phyloP scores from a whole-genome alignment of 805 yeast genomes.

The Debaryomyces castellii region DNA sequence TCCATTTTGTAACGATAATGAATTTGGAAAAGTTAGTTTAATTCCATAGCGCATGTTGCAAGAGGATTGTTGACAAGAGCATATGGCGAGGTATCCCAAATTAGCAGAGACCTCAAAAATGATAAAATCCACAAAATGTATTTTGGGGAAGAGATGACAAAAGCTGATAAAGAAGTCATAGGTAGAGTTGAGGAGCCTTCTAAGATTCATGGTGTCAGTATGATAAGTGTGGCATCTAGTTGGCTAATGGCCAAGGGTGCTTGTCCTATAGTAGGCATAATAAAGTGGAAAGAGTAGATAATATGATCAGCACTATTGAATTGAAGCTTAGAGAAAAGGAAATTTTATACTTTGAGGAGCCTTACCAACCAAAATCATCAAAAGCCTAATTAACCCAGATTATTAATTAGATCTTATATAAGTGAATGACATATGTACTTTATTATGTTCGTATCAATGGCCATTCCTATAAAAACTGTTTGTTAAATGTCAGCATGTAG shows the following conservation, averaged over 20 bases:
- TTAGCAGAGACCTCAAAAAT: too few species aligned
- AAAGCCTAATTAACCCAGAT: too few species aligned
- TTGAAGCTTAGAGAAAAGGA: constrained; percentile 30
- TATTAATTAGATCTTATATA: too few species aligned
- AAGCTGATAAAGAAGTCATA: constrained; percentile 13
- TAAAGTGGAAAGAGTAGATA: constrained; percentile 17
- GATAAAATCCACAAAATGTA: constrained; percentile 9
- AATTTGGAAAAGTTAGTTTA: constrained; percentile 49
- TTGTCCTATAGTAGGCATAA: constrained; percentile 17
- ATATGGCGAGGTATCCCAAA: neutral
- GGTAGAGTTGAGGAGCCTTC: constrained; percentile 57
- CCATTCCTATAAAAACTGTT: too few species aligned
- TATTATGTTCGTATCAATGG: too few species aligned
- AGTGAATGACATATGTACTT: too few species aligned
- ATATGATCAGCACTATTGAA: constrained; percentile 3
- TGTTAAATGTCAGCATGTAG: too few species aligned
- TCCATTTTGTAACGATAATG: constrained; percentile 45
- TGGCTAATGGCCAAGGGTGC: constrained; percentile 20
- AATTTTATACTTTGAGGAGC: constrained; percentile 35
- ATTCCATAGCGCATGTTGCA: constrained; percentile 63
- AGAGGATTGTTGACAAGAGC: constrained; percentile 58
- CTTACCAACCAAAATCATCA: constrained; percentile 21
- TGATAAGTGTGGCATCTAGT: constrained; percentile 35
- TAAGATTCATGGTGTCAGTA: constrained; percentile 43
- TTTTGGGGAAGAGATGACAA: constrained; percentile 8